A percentile compares a stretch with the other conserved stretches of the same genome.
phyloP scores from a whole-genome alignment of 768 basidiomycete species.

The Russula olivacea region DNA sequence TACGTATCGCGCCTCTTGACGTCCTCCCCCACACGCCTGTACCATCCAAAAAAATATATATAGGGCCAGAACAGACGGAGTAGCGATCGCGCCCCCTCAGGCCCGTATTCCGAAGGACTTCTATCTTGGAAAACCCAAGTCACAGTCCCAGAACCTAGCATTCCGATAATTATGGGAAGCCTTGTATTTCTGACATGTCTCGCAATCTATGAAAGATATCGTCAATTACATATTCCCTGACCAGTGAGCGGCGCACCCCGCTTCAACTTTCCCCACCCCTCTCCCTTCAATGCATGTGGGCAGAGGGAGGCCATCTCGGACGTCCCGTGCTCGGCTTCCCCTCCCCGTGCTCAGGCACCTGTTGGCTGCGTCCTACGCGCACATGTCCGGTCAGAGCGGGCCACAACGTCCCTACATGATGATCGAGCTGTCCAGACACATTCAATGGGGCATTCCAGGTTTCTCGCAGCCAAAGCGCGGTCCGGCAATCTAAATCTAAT shows the following conservation, averaged over 20 bases:
- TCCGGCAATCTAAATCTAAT: not conserved
- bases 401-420: not conserved
- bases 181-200: conserved; percentile 6
- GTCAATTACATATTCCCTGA: conserved; percentile 9
- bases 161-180: not conserved
- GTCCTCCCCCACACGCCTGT: not conserved
- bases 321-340: not conserved
- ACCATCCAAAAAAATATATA: not conserved
- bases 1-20: not conserved
- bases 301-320: no score
- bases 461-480: not conserved
- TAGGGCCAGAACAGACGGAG: not conserved
- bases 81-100: not conserved
- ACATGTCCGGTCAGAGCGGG: not conserved
- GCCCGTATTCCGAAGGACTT: not conserved
- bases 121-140: not conserved
- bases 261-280: not conserved
- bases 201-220: not conserved
- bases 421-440: not conserved
- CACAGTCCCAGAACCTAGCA: not conserved
- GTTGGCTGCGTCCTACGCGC: not conserved
- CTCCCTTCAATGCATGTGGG: not conserved
- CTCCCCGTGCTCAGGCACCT: not conserved
- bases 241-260: not conserved
- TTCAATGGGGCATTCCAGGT: not conserved